Evolutionary conservation across 108 stramenopile genomes (phyloP).

Genomic region (Nitzschia sp.): DNA sequence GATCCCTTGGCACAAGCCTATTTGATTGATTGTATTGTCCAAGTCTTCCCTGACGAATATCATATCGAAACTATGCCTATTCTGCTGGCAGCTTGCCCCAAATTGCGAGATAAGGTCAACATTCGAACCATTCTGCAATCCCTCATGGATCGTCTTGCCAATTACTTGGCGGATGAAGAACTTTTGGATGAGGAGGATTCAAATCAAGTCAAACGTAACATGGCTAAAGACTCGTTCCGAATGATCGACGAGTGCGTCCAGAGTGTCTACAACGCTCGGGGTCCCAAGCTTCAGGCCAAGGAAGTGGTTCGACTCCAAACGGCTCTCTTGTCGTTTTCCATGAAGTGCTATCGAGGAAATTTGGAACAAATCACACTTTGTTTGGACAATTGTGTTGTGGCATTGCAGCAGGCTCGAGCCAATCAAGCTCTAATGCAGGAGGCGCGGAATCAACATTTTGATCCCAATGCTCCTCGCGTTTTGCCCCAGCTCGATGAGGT

Average conservation of each 20-base stretch:
- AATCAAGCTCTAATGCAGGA: constrained; percentile 51
- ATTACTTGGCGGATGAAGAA: constrained; percentile 78
- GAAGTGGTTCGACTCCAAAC: constrained; percentile 94
- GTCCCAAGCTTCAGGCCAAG: constrained; percentile 70
- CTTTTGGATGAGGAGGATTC: constrained; percentile 81
- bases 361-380: constrained; percentile 85
- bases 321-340: constrained; percentile 85
- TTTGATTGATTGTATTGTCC: constrained; percentile 97
- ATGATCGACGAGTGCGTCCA: constrained; percentile 93
- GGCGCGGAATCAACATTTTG: not conserved
- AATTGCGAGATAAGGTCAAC: constrained; percentile 94
- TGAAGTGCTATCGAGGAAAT: constrained; percentile 92
- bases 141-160: constrained; percentile 92
- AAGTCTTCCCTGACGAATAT: constrained; percentile 98
- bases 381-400: constrained; percentile 71
- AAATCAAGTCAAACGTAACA: constrained; percentile 63
- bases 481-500: constrained; percentile 60
- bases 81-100: constrained; percentile 85
- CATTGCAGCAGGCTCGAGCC: constrained; percentile 63
- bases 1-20: constrained; percentile 98
- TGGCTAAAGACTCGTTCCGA: constrained; percentile 82
- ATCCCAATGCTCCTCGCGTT: not conserved
- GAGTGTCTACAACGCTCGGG: constrained; percentile 84
- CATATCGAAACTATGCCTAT: constrained; percentile 94
- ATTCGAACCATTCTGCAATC: constrained; percentile 90